Percentiles rank a stretch among this genome's conserved stretches.
Conservation (phyloP, 768 basidiomycete genomes). For the Chiua virens region DNA sequence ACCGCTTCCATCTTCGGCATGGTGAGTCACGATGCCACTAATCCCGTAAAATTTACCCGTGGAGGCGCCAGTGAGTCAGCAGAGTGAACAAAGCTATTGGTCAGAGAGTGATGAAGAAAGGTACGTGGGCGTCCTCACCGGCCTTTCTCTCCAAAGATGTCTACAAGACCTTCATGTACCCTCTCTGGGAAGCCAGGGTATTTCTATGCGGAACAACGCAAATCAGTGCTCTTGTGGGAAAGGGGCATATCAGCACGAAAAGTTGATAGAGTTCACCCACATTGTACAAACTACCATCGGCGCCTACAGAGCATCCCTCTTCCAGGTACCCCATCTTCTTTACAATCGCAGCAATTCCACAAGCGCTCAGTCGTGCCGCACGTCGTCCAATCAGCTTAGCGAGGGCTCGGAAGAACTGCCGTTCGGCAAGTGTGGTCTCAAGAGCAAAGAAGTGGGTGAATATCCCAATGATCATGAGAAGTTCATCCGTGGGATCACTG, state of each 20-base stretch:
- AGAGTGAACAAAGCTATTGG: not conserved
- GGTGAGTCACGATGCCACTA: constrained; percentile 40
- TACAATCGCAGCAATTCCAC: constrained; percentile 96
- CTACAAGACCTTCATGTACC: constrained; percentile 88
- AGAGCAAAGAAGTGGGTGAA: constrained; percentile 97
- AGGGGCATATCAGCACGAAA: not conserved
- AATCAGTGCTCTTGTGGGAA: not conserved
- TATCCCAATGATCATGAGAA: constrained; percentile 95
- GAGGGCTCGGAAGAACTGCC: constrained; percentile 95
- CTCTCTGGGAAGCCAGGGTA: constrained; percentile 94
- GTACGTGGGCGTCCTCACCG: constrained; percentile 50
- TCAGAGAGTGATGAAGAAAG: not conserved
- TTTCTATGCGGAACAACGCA: constrained; percentile 57
- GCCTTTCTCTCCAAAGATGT: constrained; percentile 96
- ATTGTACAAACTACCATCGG: constrained; percentile 95
- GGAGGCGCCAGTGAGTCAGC: constrained; percentile 28
- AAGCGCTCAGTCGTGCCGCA: constrained; percentile 88
- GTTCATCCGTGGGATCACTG: constrained; percentile 94
- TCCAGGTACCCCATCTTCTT: constrained; percentile 93
- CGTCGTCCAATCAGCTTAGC: constrained; percentile 87
- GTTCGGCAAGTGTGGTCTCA: constrained; percentile 94
- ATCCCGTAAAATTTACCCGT: constrained; percentile 71
- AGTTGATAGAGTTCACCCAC: constrained; percentile 42
- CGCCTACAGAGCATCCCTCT: constrained; percentile 85
- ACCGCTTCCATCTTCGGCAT: constrained; percentile 64